These are phyloP conservation scores for Hordeum pubiflorum DNA, from an alignment of 202 grass and related monocot species.

Conservation along the genomic window DNA sequence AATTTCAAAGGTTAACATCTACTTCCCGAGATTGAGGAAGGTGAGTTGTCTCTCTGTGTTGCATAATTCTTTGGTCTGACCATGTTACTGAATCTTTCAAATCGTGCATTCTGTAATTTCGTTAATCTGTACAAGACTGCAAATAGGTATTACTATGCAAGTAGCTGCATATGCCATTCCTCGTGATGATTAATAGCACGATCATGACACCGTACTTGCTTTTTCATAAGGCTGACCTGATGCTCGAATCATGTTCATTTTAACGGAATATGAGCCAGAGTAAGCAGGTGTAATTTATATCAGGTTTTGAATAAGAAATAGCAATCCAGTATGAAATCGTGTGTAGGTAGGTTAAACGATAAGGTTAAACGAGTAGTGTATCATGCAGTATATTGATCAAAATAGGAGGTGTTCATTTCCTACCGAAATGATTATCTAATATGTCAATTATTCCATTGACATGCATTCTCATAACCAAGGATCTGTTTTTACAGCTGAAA, in stretches of 20 bases:
- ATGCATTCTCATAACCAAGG: slow-evolving; percentile 1
- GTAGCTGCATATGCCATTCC: not conserved
- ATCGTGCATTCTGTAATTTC: not conserved
- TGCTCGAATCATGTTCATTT: not conserved
- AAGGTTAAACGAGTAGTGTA: not conserved
- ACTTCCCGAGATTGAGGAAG: slow-evolving; percentile 80
- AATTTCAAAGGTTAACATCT: slow-evolving; percentile 57
- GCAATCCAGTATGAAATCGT: not conserved
- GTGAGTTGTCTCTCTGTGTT: slow-evolving; percentile 20
- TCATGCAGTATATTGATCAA: slow-evolving; percentile 10
- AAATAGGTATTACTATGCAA: not conserved
- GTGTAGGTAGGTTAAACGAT: not conserved
- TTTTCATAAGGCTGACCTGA: not conserved
- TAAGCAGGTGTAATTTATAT: not conserved
- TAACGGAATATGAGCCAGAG: not conserved
- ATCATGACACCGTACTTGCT: not conserved
- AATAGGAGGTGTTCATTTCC: not conserved
- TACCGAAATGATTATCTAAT: not conserved
- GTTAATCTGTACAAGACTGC: not conserved
- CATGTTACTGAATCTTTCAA: not conserved
- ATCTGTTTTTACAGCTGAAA: slow-evolving; percentile 50
- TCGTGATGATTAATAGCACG: not conserved
- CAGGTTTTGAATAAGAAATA: not conserved
- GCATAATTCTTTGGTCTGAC: not conserved
- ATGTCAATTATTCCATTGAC: not conserved